These are phyloP conservation scores for Globisporangium cystogenes DNA, from an alignment of 352 stramenopile genomes.

Conservation along the genomic window DNA sequence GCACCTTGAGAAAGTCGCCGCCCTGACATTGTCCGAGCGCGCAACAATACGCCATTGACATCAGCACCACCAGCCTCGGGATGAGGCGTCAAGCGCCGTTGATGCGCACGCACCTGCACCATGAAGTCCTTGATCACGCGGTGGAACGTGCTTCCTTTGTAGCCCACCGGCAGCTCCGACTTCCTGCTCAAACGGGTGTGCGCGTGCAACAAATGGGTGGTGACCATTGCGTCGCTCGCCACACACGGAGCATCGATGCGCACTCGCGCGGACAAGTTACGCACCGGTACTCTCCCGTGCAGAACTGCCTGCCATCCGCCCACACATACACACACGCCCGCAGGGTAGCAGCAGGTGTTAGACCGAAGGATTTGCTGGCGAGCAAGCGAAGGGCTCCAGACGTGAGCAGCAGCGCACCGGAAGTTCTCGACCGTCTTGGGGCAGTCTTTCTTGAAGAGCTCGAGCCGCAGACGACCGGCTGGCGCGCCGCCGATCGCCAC, in stretches of 20 bases:
- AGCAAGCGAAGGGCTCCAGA: not conserved
- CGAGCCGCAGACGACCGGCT: conserved; percentile 90
- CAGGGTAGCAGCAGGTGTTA: conserved; percentile 7
- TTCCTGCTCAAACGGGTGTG: conserved; percentile 34
- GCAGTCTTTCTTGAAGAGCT: conserved; percentile 95
- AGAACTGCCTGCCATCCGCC: conserved; percentile 83
- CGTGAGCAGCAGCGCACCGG: conserved; percentile 23
- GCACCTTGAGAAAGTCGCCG: too few species aligned
- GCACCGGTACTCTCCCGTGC: conserved; percentile 94
- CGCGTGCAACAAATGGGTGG: not conserved
- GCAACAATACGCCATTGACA: too few species aligned
- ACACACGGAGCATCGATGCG: too few species aligned
- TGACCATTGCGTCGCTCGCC: not conserved
- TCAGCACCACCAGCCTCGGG: not conserved
- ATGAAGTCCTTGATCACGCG: conserved; percentile 93
- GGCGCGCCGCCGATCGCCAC: conserved; percentile 84
- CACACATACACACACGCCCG: too few species aligned
- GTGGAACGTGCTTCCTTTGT: conserved; percentile 88
- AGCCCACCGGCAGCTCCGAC: conserved; percentile 80
- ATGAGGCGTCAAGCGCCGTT: not conserved
- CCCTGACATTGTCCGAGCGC: too few species aligned
- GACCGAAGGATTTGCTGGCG: not conserved
- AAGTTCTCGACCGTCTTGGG: conserved; percentile 98
- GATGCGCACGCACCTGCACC: conserved; percentile 33
- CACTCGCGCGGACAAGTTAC: too few species aligned